phyloP scores from a whole-genome alignment of 1,139 yeast genomes.

The Blastobotrys serpentis region DNA sequence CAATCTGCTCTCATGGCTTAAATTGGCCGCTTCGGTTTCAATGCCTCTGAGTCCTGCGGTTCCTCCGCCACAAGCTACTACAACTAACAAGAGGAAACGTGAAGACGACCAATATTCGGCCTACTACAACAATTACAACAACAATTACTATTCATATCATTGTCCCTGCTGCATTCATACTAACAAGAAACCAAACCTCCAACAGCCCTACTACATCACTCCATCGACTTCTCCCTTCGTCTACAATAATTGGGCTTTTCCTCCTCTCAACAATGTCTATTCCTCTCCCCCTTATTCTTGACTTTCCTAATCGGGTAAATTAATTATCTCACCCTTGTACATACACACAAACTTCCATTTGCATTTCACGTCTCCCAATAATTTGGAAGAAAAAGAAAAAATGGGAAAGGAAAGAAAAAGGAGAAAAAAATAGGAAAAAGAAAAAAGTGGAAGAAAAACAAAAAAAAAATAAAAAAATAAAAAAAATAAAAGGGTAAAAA shows the following conservation, averaged over 20 bases:
- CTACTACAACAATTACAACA: no score
- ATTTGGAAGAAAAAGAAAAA: neutral
- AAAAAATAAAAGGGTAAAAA: no score
- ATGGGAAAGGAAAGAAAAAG: neutral
- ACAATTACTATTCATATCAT: no score
- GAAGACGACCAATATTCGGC: neutral
- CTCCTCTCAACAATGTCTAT: neutral
- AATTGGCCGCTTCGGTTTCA: slow-evolving; percentile 27
- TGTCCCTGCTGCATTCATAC: neutral
- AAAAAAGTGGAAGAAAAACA: no score
- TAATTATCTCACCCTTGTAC: slow-evolving; percentile 4
- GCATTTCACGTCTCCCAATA: slow-evolving; percentile 1
- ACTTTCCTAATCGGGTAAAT: neutral
- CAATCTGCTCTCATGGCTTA: slow-evolving; percentile 29
- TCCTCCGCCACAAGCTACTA: slow-evolving; percentile 1
- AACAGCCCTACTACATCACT: neutral
- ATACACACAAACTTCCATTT: neutral
- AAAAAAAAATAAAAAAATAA: no score
- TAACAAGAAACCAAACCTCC: neutral
- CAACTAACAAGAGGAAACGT: slow-evolving; percentile 1
- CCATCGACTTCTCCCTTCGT: slow-evolving; percentile 1
- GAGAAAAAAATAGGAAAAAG: no score
- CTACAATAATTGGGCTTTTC: neutral
- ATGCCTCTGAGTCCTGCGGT: slow-evolving; percentile 8
- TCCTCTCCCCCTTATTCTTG: slow-evolving; percentile 2